phyloP scores from a whole-genome alignment of 2,329 filamentous ascomycete genomes.

The Zymoseptoria pseudotritici region DNA sequence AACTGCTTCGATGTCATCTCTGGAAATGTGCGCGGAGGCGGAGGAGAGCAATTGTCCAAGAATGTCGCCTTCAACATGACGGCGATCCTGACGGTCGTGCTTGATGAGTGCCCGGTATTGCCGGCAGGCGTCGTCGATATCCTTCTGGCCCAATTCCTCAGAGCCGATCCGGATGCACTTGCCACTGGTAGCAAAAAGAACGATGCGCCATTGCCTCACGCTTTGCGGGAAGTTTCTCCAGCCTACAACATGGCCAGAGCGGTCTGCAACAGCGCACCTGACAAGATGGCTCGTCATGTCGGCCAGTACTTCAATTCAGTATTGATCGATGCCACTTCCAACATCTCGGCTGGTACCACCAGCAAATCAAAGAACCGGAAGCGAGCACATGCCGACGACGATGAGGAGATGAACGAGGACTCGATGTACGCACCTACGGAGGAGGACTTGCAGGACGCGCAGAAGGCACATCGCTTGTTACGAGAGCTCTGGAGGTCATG shows the following conservation, averaged over 20 bases:
- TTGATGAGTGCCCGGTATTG: constrained; percentile 75
- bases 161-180: constrained; percentile 63
- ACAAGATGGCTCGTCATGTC: constrained; percentile 91
- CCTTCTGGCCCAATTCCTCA: constrained; percentile 90
- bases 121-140: constrained; percentile 80
- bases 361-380: constrained; percentile 45
- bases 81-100: constrained; percentile 71
- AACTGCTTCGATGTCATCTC: constrained; percentile 89
- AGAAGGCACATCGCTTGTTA: constrained; percentile 81
- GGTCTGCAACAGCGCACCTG: constrained; percentile 78
- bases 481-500: constrained; percentile 91
- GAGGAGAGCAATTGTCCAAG: constrained; percentile 78
- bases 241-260: constrained; percentile 96
- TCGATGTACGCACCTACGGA: constrained; percentile 53
- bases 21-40: constrained; percentile 62
- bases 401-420: constrained; percentile 35
- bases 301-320: constrained; percentile 97
- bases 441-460: constrained; percentile 77
- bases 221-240: constrained; percentile 74
- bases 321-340: constrained; percentile 69
- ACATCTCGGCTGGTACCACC: constrained; percentile 17
- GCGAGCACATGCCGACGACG: constrained; percentile 33
- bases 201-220: constrained; percentile 25
- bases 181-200: constrained; percentile 34
- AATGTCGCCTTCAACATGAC: constrained; percentile 92